Conservation (phyloP, 2,329 filamentous ascomycete species). For the Microdochium bolleyi region DNA sequence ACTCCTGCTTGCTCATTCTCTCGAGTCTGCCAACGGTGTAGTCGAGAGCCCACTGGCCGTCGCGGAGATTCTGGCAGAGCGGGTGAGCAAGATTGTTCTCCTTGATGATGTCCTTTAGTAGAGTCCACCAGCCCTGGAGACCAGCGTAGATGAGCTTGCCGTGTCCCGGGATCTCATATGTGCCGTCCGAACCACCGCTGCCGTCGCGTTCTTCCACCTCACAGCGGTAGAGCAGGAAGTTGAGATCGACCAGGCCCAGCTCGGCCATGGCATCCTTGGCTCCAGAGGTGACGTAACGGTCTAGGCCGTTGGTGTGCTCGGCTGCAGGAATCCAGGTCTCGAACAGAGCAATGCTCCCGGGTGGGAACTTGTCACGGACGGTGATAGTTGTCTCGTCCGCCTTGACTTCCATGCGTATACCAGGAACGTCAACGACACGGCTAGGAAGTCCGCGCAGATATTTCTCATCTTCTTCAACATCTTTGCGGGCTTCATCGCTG, state of each 20-base stretch:
- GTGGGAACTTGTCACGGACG: constrained; percentile 76
- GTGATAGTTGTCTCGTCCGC: constrained; percentile 71
- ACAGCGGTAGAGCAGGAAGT: constrained; percentile 84
- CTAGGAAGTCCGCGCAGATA: constrained; percentile 78
- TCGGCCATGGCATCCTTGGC: constrained; percentile 70
- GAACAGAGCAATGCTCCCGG: constrained; percentile 89
- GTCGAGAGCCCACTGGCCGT: constrained; percentile 88
- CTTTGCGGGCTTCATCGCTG: constrained; percentile 59
- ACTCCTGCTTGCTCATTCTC: constrained; percentile 54
- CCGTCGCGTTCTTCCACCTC: constrained; percentile 80
- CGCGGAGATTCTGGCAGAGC: constrained; percentile 83
- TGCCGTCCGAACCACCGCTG: constrained; percentile 74
- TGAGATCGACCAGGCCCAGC: constrained; percentile 73
- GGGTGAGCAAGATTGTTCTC: constrained; percentile 91
- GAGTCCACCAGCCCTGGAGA: constrained; percentile 97
- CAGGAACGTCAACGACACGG: constrained; percentile 64
- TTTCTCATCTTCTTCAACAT: constrained; percentile 59
- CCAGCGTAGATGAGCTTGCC: constrained; percentile 89
- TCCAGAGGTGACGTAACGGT: constrained; percentile 78
- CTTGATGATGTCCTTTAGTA: constrained; percentile 74
- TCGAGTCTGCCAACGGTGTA: constrained; percentile 77
- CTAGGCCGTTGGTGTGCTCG: constrained; percentile 75
- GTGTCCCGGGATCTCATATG: constrained; percentile 77
- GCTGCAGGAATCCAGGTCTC: constrained; percentile 92
- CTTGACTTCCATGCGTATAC: constrained; percentile 64